These are phyloP conservation scores for Leucocoprinus birnbaumii DNA, from an alignment of 768 basidiomycete genomes.

Conservation along the genomic window DNA sequence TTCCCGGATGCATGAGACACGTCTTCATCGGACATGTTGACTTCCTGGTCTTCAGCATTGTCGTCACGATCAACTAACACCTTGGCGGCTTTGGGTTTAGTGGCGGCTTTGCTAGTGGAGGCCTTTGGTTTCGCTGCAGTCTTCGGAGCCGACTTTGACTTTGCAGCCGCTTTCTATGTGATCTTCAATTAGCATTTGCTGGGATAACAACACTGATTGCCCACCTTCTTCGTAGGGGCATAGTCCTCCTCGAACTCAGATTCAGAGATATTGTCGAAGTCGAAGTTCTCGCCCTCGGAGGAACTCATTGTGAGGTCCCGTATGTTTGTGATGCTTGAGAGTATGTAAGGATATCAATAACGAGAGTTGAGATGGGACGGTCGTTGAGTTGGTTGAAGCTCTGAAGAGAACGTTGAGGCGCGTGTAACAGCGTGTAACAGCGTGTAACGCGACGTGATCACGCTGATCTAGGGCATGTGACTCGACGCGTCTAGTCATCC, in stretches of 20 bases:
- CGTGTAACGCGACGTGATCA: constrained; percentile 4
- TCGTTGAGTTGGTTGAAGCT: not conserved
- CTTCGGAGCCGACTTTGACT: constrained; percentile 28
- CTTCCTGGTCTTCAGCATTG: constrained; percentile 53
- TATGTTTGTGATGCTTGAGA: not conserved
- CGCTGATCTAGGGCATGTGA: constrained; percentile 5
- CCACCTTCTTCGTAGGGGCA: constrained; percentile 57
- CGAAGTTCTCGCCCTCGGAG: constrained; percentile 69
- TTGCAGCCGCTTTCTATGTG: constrained; percentile 31
- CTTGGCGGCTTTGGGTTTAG: constrained; percentile 6
- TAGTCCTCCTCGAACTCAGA: constrained; percentile 66
- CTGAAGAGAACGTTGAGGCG: not conserved
- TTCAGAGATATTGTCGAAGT: constrained; percentile 53
- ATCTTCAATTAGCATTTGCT: constrained; percentile 4
- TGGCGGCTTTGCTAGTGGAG: not conserved
- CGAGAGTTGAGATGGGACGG: not conserved
- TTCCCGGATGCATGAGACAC: constrained; percentile 14
- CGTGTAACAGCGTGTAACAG: not conserved
- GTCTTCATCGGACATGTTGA: constrained; percentile 38
- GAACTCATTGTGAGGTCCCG: constrained; percentile 60
- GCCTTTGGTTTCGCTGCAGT: constrained; percentile 1
- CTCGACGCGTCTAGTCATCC: not conserved
- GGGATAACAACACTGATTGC: constrained; percentile 10
- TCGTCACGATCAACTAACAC: constrained; percentile 59
- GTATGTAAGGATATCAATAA: not conserved